Base-by-base conservation (phyloP, 768 basidiomycete genomes). In the Auricularia sp. region DNA sequence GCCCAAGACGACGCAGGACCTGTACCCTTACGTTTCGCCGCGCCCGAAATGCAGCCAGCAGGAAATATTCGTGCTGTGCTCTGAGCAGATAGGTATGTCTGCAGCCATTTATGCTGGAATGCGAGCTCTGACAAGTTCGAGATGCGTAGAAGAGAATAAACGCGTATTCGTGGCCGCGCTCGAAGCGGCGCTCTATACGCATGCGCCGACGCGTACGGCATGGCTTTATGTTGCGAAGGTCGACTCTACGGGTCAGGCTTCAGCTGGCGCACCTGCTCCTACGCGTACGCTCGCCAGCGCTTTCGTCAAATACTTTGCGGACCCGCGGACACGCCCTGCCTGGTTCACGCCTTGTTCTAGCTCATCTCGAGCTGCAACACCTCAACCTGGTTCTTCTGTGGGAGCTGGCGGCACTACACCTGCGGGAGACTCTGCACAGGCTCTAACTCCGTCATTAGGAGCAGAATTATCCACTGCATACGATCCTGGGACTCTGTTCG, bases 161-260 rank as follows among this genome's bases (percentile, higher is more conserved):
- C 81, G 82, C 29, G 79, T 91, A 1, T 79, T 94, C 63, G 85
- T 92, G 37, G 81, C 86, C 3, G 94, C 84, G n/a, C 81, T 97
- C 66, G 92, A 95, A 73, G 89, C 85, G 0, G 81, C 75, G 45
- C 74, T 94, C 34, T 95, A 92, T 79, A 82, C 83, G 61, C 71
- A 95, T 62, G 89, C 92, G 2, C 68, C 83, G 3, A 88, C 90
- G 1, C 79, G 80, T 2, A 83, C 83, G 64, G 85, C 85, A 3
- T 82, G 98, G 39, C 75, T 98, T 37, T 97, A 98, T 74, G 80
- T 99, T 62, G 91, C 92, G 61, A 99, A 99, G 77, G 87, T 97
- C 63, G 97, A 99, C 74, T 86, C 94, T 11, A 92, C 95, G 0
- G 95, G 95, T 0, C 87, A 94, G 73, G 82, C 79, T 8, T 7